Conservation (phyloP, 805 yeast species). For the Starmerella bombi region DNA sequence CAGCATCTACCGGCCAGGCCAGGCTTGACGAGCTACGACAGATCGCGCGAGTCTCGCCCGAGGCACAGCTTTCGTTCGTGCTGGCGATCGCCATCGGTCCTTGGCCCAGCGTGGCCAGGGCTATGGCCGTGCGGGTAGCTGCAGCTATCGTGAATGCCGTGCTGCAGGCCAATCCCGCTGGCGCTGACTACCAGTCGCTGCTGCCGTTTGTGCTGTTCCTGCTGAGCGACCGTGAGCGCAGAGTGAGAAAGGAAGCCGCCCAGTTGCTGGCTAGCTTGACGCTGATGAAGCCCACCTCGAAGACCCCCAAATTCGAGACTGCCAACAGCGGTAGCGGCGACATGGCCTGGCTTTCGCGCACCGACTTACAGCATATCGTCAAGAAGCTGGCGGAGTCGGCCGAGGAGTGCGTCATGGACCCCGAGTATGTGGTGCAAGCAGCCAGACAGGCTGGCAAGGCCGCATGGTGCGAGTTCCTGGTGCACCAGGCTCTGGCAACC, state of each 20-base stretch:
- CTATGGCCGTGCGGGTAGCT: conserved; percentile 25
- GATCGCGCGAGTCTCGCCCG: conserved; percentile 17
- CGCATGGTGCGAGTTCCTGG: conserved; percentile 22
- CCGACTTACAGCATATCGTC: conserved; percentile 43
- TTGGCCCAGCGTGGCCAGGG: conserved; percentile 29
- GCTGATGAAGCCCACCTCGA: conserved; percentile 15
- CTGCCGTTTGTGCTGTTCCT: conserved; percentile 26
- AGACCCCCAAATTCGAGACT: conserved; percentile 15
- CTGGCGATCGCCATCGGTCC: conserved; percentile 28
- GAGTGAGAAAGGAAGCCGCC: conserved; percentile 26
- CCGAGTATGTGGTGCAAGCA: conserved; percentile 32
- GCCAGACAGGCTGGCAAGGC: conserved; percentile 25
- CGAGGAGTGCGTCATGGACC: conserved; percentile 39
- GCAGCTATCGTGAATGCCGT: conserved; percentile 9
- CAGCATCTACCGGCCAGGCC: conserved; percentile 9
- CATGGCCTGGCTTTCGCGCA: conserved; percentile 42
- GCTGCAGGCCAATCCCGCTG: conserved; percentile 12
- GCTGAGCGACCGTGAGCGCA: conserved; percentile 26
- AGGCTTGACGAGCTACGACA: conserved; percentile 12
- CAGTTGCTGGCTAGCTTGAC: conserved; percentile 12
- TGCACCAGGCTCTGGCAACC: conserved; percentile 25
- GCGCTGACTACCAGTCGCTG: conserved; percentile 27
- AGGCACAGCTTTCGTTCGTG: conserved; percentile 26
- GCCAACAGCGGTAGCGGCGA: neutral
- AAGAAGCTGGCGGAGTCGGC: conserved; percentile 28